Conservation (phyloP, 495 filamentous ascomycete genomes). For the Penicillium salamii region DNA sequence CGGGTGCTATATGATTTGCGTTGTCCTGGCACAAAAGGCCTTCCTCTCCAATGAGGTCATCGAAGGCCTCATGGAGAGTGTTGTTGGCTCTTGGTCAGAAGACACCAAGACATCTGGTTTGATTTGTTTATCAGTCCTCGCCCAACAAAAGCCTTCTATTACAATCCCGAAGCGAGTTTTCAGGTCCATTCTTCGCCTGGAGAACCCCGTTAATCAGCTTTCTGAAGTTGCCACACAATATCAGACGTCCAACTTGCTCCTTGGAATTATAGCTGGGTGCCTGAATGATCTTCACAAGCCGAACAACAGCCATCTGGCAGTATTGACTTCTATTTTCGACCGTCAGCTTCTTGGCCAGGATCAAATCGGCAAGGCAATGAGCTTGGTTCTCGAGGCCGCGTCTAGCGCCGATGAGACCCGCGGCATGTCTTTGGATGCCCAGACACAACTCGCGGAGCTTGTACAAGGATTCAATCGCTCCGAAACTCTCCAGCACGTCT, state of each 20-base stretch:
- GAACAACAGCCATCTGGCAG: slow-evolving; percentile 50
- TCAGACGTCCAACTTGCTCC: slow-evolving; percentile 67
- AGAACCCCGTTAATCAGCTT: slow-evolving; percentile 55
- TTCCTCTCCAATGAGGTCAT: slow-evolving; percentile 71
- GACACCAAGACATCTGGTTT: slow-evolving; percentile 73
- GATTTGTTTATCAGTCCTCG: slow-evolving; percentile 74
- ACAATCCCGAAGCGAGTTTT: slow-evolving; percentile 63
- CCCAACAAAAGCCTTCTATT: slow-evolving; percentile 63
- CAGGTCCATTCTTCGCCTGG: slow-evolving; percentile 63
- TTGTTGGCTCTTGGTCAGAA: slow-evolving; percentile 68
- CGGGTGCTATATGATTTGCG: slow-evolving; percentile 85
- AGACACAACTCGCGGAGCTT: slow-evolving; percentile 60
- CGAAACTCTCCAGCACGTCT: slow-evolving; percentile 50
- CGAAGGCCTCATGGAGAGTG: slow-evolving; percentile 78
- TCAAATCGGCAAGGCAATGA: slow-evolving; percentile 59
- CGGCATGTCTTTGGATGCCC: slow-evolving; percentile 43
- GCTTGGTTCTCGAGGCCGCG: slow-evolving; percentile 52
- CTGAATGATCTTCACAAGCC: slow-evolving; percentile 62
- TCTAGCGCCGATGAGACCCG: slow-evolving; percentile 33
- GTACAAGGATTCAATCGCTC: slow-evolving; percentile 60
- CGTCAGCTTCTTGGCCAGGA: slow-evolving; percentile 57
- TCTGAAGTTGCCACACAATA: slow-evolving; percentile 61
- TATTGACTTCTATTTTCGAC: slow-evolving; percentile 61
- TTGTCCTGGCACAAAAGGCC: slow-evolving; percentile 78
- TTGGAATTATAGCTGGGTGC: slow-evolving; percentile 67